Base-by-base conservation (phyloP, 2,329 filamentous ascomycete genomes). In the Colletotrichum shisoi region DNA sequence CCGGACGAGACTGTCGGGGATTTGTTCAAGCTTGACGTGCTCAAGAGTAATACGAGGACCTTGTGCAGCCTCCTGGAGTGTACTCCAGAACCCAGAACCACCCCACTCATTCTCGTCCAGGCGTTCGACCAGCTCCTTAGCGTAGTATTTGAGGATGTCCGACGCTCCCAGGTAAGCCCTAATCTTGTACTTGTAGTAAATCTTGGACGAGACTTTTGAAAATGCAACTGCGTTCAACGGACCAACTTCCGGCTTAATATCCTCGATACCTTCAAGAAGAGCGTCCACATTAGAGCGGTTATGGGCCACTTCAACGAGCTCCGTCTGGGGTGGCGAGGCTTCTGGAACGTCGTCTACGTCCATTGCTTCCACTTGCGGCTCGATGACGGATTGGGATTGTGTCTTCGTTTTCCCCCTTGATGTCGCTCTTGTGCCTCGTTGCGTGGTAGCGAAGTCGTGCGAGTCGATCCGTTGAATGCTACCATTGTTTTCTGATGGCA, bases 171-270 rank as follows among this genome's bases (percentile, higher is more conserved):
- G 54, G 53, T 82, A 81, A 1, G 73, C 51, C 21, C 72, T 74
- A 9, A 83, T 76, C 46, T 70, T 79, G 70, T 76, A 78, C 34
- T 74, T 74, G 63, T 74, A 69, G 54, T 77, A 81, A 4, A 83
- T 42, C 8, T 73, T 71, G 19, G 72, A 64, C 46, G 78, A 76
- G 3, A 82, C 61, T 39, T 72, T 77, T 5, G 67, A 71, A 7
- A 70, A 57, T 6, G 63, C 48, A 15, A 13, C 58, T 40, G 64
- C 69, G 4, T 24, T 37, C 11, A 67, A 53, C 6, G 67, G 67
- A 7, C 45, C 46, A 1, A 77, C 57, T 17, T 77, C 68, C n/a
- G 72, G 66, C 3, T 73, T 73, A 27, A 76, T 72, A 40, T 77
- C 76, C 13, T 73, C 57, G 4, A 74, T 46, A 4, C 76, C 70